Evolutionary conservation across 192 early-diverging fungal genomes (phyloP).

Genomic region (Dissophora ornata): DNA sequence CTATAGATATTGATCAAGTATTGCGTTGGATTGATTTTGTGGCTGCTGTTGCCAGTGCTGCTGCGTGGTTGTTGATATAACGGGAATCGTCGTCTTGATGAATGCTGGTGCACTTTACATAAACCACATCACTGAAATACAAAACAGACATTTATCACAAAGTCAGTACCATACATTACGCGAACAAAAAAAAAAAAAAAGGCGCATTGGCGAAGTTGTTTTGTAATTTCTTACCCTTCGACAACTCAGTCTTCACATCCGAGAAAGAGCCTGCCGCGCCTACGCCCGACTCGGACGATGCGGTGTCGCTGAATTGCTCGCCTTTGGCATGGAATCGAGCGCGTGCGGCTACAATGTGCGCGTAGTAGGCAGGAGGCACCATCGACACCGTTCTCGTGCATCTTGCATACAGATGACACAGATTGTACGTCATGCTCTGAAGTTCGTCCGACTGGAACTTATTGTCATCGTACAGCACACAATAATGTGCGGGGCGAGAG

Average conservation of each 20-base stretch:
- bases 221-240: conserved; percentile 45
- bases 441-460: conserved; percentile 80
- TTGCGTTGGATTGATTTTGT: too few relatives aligned
- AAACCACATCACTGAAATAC: conserved; percentile 36
- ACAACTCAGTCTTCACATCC: conserved; percentile 54
- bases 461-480: conserved; percentile 90
- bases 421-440: conserved; percentile 87
- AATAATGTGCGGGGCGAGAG: conserved; percentile 92
- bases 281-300: conserved; percentile 25
- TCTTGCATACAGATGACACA: conserved; percentile 91
- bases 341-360: conserved; percentile 88
- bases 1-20: too few relatives aligned
- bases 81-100: neutral
- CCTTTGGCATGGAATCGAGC: conserved; percentile 86
- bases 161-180: too few relatives aligned
- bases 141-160: neutral
- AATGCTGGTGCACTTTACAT: conserved; percentile 11
- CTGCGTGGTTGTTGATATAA: too few relatives aligned
- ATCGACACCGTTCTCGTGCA: conserved; percentile 89
- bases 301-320: conserved; percentile 59
- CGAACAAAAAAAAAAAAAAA: neutral
- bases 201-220: neutral
- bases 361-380: conserved; percentile 92
- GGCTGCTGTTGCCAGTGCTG: too few relatives aligned
- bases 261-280: conserved; percentile 28